Percentiles rank a stretch among this genome's conserved stretches.
phyloP scores from a whole-genome alignment of 1,284 basidiomycete species.

The Ceratobasidium sp. region DNA sequence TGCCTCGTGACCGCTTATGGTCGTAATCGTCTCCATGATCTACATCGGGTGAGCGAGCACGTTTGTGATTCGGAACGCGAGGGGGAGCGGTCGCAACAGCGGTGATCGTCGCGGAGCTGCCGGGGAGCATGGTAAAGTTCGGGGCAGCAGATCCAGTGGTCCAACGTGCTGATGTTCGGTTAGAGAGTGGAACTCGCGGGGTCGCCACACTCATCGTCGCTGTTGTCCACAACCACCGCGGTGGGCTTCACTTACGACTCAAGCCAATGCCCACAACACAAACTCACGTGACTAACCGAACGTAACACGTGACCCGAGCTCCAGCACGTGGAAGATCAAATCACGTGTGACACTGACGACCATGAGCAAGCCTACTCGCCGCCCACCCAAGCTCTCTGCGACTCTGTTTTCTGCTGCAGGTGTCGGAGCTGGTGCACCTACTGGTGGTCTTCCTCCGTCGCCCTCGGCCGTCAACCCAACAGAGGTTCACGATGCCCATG shows the following conservation, averaged over 20 bases:
- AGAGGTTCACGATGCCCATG: conserved; percentile 75
- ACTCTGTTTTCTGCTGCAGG: conserved; percentile 29
- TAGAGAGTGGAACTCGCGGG: conserved; percentile 30
- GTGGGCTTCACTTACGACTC: not conserved
- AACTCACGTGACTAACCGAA: conserved; percentile 14
- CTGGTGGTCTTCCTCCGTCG: conserved; percentile 66
- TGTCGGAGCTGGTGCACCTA: conserved; percentile 59
- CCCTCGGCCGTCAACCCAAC: conserved; percentile 74
- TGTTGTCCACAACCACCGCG: conserved; percentile 5
- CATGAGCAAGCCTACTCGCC: conserved; percentile 40
- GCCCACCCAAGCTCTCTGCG: conserved; percentile 37
- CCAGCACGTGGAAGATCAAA: not conserved
- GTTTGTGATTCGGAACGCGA: conserved; percentile 41
- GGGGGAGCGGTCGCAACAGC: conserved; percentile 42
- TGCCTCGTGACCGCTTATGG: conserved; percentile 40
- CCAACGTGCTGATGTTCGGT: conserved; percentile 30
- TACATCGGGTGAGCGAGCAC: conserved; percentile 36
- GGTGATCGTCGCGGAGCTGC: conserved; percentile 35
- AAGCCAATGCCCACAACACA: conserved; percentile 22
- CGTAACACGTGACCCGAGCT: conserved; percentile 22
- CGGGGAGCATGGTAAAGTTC: conserved; percentile 13
- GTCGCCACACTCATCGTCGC: conserved; percentile 42
- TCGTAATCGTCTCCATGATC: conserved; percentile 20
- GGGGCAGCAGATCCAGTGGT: conserved; percentile 36
- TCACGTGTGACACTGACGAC: not conserved